Conservation (phyloP, 371 early-diverging fungal species). For the Rhizomucor pusillus region DNA sequence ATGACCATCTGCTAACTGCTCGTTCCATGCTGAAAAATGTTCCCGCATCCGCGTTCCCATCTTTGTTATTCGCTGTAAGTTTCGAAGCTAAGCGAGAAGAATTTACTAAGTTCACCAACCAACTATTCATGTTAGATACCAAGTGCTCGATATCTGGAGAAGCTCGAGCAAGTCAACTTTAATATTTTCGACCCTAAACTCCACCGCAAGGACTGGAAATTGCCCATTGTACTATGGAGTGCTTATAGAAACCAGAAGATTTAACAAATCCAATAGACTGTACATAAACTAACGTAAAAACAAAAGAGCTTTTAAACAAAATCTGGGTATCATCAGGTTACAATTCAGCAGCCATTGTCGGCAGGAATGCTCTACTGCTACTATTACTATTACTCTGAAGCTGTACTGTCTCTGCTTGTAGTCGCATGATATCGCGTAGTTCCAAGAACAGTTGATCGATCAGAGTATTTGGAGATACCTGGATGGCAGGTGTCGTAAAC, state of each 20-base stretch:
- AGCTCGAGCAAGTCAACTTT: slow-evolving; percentile 68
- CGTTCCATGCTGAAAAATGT: slow-evolving; percentile 56
- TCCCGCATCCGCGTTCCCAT: slow-evolving; percentile 61
- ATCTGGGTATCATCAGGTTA: too few relatives aligned
- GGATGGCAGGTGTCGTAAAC: slow-evolving; percentile 47
- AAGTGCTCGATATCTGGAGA: slow-evolving; percentile 57
- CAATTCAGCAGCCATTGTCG: not conserved
- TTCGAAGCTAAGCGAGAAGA: not conserved
- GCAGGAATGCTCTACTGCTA: not conserved
- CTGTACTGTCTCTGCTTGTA: slow-evolving; percentile 37
- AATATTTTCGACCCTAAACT: slow-evolving; percentile 67
- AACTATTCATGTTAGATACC: slow-evolving; percentile 36
- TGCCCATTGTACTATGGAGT: slow-evolving; percentile 65
- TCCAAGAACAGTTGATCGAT: slow-evolving; percentile 44
- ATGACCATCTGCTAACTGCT: slow-evolving; percentile 79
- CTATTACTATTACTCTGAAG: slow-evolving; percentile 7
- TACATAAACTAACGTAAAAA: too few relatives aligned
- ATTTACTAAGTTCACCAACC: not conserved
- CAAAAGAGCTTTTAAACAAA: too few relatives aligned
- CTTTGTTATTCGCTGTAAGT: slow-evolving; percentile 61
- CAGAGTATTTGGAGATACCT: slow-evolving; percentile 32
- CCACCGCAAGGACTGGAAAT: slow-evolving; percentile 62
- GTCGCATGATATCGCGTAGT: slow-evolving; percentile 44
- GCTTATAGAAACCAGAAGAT: slow-evolving; percentile 26
- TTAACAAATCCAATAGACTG: not conserved